A percentile compares a stretch with the other conserved stretches of the same genome.
phyloP scores from a whole-genome alignment of 2,329 filamentous ascomycete genomes.

The Cladophialophora carrionii region DNA sequence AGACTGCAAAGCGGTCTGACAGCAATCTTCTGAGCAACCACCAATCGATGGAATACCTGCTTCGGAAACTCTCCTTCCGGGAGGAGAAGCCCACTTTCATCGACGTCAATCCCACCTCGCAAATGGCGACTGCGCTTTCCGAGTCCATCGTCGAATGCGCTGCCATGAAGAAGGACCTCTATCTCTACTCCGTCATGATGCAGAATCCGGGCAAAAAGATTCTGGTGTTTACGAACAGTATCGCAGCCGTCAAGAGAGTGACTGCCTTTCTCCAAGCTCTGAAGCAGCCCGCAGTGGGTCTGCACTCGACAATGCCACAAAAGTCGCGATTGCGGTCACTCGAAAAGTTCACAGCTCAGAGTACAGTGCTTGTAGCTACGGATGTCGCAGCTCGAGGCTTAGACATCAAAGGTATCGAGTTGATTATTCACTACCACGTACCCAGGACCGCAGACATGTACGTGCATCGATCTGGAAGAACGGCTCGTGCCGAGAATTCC shows the following conservation, averaged over 20 bases:
- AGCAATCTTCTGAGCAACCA: constrained; percentile 66
- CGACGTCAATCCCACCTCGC: constrained; percentile 83
- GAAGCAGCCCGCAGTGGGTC: constrained; percentile 68
- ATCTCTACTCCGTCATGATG: constrained; percentile 83
- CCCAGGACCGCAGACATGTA: constrained; percentile 90
- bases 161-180: constrained; percentile 95
- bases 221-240: constrained; percentile 93
- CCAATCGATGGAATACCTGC: constrained; percentile 88
- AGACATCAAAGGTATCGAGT: constrained; percentile 85
- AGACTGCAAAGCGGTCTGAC: constrained; percentile 54
- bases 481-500: constrained; percentile 76
- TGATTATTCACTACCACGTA: constrained; percentile 93
- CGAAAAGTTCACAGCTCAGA: constrained; percentile 76
- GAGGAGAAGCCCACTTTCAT: constrained; percentile 85
- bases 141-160: constrained; percentile 92
- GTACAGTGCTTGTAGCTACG: constrained; percentile 78
- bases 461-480: constrained; percentile 92
- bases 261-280: constrained; percentile 83
- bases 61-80: constrained; percentile 86
- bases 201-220: constrained; percentile 73
- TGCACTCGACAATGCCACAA: constrained; percentile 95
- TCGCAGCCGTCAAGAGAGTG: constrained; percentile 84
- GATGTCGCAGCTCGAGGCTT: constrained; percentile 92
- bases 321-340: constrained; percentile 92
- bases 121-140: constrained; percentile 83